A percentile compares a stretch with the other conserved stretches of the same genome.
phyloP scores from a whole-genome alignment of 2,329 filamentous ascomycete species.

The Purpureocillium takamizusanense region DNA sequence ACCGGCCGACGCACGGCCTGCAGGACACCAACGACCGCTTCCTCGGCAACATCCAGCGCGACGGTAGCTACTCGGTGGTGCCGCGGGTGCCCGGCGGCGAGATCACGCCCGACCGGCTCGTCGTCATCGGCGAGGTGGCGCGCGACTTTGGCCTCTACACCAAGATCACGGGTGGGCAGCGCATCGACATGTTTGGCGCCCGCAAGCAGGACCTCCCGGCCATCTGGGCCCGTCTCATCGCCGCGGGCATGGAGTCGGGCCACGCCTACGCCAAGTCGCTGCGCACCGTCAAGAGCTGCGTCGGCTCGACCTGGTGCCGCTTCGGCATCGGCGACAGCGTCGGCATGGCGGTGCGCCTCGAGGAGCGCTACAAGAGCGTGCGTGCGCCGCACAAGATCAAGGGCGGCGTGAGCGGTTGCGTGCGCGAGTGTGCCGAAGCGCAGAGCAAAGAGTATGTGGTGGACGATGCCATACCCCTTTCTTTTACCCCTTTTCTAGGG shows the following conservation, averaged over 20 bases:
- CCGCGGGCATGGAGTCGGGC: constrained; percentile 81
- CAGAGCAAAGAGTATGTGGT: constrained; percentile 73
- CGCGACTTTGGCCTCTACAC: constrained; percentile 79
- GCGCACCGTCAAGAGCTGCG: constrained; percentile 84
- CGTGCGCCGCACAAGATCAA: constrained; percentile 88
- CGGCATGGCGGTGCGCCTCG: constrained; percentile 77
- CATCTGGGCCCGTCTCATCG: constrained; percentile 75
- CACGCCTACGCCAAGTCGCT: constrained; percentile 88
- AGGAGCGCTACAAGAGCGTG: constrained; percentile 88
- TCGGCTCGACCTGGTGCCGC: constrained; percentile 85
- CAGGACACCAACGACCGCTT: constrained; percentile 90
- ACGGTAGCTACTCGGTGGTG: constrained; percentile 84
- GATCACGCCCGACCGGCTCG: constrained; percentile 78
- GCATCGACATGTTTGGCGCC: constrained; percentile 89
- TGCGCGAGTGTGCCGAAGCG: constrained; percentile 87
- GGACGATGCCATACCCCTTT: too few relatives aligned
- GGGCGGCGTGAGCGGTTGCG: constrained; percentile 80
- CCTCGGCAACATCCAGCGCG: constrained; percentile 81
- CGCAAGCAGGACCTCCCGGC: constrained; percentile 74
- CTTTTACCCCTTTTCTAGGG: too few relatives aligned
- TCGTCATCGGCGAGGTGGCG: constrained; percentile 74
- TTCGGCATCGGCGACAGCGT: constrained; percentile 86
- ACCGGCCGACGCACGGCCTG: constrained; percentile 58
- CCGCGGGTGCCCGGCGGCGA: constrained; percentile 78
- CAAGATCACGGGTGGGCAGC: constrained; percentile 86